phyloP scores from a whole-genome alignment of 192 early-diverging fungal species.

The Coemansia sp. region DNA sequence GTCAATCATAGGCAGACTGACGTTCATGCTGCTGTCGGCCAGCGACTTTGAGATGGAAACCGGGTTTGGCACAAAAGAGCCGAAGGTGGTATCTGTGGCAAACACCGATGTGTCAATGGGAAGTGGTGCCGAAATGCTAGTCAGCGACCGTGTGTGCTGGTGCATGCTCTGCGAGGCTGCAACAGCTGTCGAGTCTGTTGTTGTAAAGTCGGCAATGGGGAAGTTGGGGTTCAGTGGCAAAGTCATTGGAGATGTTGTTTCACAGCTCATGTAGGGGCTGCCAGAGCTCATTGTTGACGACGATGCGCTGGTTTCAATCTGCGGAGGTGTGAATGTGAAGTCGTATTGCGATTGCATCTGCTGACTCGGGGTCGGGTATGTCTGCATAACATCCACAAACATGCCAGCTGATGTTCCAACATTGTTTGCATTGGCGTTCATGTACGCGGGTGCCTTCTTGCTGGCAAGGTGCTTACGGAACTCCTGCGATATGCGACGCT shows the following conservation, averaged over 20 bases:
- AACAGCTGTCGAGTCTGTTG: neutral
- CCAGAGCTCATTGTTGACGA: constrained; percentile 11
- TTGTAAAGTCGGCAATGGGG: constrained; percentile 43
- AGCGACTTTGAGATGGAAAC: constrained; percentile 13
- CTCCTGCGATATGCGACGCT: constrained; percentile 52
- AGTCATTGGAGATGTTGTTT: constrained; percentile 23
- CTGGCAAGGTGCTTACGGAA: constrained; percentile 51
- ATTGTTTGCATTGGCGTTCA: constrained; percentile 9
- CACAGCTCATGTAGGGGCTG: constrained; percentile 18
- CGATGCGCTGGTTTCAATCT: constrained; percentile 7
- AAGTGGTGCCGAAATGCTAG: constrained; percentile 23
- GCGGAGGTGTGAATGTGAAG: constrained; percentile 35
- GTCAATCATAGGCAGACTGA: constrained; percentile 32
- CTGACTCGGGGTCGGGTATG: constrained; percentile 1
- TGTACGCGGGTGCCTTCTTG: constrained; percentile 35
- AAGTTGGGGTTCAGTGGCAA: constrained; percentile 52
- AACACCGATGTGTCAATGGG: constrained; percentile 24
- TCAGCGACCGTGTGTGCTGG: constrained; percentile 29
- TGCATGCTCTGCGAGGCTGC: constrained; percentile 15
- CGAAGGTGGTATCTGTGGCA: constrained; percentile 11
- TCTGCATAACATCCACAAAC: constrained; percentile 4
- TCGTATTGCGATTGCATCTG: constrained; percentile 24
- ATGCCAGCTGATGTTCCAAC: neutral
- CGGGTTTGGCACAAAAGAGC: constrained; percentile 21
- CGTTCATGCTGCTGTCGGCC: constrained; percentile 5